Evolutionary conservation across 1,284 basidiomycete genomes (phyloP), one percentile per base, ranked within the genome.

Genomic region (Heterobasidion annosum): DNA sequence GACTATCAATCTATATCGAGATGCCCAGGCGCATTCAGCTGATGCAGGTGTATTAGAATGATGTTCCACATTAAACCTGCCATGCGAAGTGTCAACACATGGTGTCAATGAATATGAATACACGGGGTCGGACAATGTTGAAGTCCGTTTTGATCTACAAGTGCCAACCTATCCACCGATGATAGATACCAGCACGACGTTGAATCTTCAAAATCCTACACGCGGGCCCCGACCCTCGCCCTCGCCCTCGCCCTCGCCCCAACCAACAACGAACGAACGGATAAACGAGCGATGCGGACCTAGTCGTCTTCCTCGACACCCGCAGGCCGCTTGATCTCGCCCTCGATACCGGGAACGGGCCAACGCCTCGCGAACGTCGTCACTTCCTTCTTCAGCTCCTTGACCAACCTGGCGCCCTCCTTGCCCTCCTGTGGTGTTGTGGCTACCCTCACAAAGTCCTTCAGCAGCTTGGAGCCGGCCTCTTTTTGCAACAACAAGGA

Each of bases 401-500:
- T 77, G 52, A 98, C 91, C 66, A 84, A 74, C 63, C 79, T 71
- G 54, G 77, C 79, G 34, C 91, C 89, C 60, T 83, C 77, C 68
- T 89, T 82, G 60, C 82, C 83, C 62, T 82, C 88, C 61, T 81
- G 77, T 60, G 83, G 79, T 32, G 74, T 76, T 35, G 85, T 87
- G 49, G 92, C 93, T 46, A 86, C 85, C 58, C 86, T 83, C 62
- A 95, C 82, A 67, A 99, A 99, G 80, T 98, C 96, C 78, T 95
- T 95, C 59, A 99, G 81, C 60, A 97, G 76, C 81, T 98, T 99
- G 60, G 83, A 83, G 52, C 95, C 95, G 40, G 95, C 91, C 74
- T 96, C 93, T 73, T 95, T 91, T 75, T 99, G 97, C 53, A 95
- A 78, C 47, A 81, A 67, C 50, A 94, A 79, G 52, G 92, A 83